phyloP scores from a whole-genome alignment of 2,329 filamentous ascomycete species.

The Epichloe scottii region DNA sequence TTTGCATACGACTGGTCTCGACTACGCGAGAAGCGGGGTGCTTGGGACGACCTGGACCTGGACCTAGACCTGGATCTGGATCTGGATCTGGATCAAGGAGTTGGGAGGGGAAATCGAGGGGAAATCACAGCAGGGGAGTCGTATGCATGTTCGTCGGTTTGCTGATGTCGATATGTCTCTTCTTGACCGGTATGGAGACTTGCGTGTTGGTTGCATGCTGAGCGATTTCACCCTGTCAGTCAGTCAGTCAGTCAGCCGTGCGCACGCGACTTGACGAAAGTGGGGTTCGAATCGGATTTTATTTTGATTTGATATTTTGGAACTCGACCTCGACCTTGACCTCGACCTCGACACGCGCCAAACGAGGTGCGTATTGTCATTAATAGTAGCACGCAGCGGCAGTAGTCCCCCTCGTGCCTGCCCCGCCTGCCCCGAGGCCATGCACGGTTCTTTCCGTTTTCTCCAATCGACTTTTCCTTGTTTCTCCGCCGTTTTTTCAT shows the following conservation, averaged over 20 bases:
- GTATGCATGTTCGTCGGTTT: neutral
- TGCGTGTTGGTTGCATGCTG: neutral
- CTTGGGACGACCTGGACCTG: neutral
- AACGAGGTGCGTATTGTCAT: too few species aligned
- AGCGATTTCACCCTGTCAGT: too few species aligned
- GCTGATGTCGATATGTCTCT: neutral
- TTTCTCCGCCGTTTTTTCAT: neutral
- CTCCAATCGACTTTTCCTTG: neutral
- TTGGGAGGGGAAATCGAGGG: too few species aligned
- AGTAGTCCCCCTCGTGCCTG: too few species aligned
- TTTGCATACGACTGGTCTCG: neutral
- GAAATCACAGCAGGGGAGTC: too few species aligned
- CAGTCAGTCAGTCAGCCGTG: neutral
- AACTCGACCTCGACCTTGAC: too few species aligned
- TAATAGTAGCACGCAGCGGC: too few species aligned
- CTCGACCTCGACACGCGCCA: too few species aligned
- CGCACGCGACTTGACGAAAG: neutral
- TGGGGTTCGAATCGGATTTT: neutral
- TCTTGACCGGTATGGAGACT: neutral
- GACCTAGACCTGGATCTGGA: too few species aligned
- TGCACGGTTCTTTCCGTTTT: too few species aligned
- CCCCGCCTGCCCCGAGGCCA: neutral
- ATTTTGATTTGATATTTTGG: neutral
- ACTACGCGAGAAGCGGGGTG: neutral
- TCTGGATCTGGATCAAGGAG: too few species aligned